Evolutionary conservation across 345 rosid species (phyloP), one percentile per base, ranked within the genome.

Genomic region (Linum lewisii): DNA sequence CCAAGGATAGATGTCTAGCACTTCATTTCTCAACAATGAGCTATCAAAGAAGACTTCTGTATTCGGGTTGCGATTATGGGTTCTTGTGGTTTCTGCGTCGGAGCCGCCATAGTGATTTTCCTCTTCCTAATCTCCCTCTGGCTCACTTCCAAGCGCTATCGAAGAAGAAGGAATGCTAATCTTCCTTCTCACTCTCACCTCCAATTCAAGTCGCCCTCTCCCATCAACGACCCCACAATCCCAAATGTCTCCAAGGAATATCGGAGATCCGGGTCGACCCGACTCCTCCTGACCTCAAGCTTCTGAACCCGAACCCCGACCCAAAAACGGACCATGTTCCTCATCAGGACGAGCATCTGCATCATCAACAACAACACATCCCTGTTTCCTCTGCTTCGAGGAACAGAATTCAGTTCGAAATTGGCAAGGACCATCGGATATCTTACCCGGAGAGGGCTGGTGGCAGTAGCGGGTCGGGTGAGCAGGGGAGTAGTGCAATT

Each of bases 81-180:
- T 86, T 0, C 87, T 88, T 13, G 83, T 84, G 59, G 98, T 38
- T 75, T 92, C 45, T 84, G 90, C 66, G 95, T 88, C 6, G 96
- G 96, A 47, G 86, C 90, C 19, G 84, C 79, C 32, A 83, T 92
- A 18, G 95, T 92, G 42, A 67, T 92, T 47, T 59, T 86, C 63
- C 96, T 92, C 61, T 85, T 86, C 73, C 72, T 92, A 29, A 76
- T 92, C 38, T 92, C 95, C 32, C 88, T 88, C 62, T 86, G 94
- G 90, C 77, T 92, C 80, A 84, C 90, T 44, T 77, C 88, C 57
- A 79, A 68, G 73, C 77, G 90, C 70, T 76, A 77, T 70, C 67
- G 49, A 23, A 70, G 65, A 3, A 54, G 60, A 72, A 63, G 65
- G n/a, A 78, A 61, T 21, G 37, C 9, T 42, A 42, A 0, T 11